Percentiles rank a stretch among this genome's conserved stretches.
Conservation (phyloP, 768 basidiomycete genomes). For the Macrolepiota dolichaula region DNA sequence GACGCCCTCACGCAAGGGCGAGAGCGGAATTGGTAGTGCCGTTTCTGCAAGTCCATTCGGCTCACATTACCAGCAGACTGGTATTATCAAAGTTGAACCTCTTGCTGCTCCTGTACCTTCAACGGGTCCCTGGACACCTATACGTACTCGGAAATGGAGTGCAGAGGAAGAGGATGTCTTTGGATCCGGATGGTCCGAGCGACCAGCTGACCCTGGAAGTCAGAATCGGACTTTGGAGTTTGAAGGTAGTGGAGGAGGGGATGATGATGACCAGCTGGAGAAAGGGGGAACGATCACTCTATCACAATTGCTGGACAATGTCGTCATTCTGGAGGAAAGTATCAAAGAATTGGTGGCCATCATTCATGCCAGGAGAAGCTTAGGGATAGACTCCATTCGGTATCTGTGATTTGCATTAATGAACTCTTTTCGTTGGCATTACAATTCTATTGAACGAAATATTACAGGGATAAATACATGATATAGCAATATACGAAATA, state of each 20-base stretch:
- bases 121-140: slow-evolving; percentile 63
- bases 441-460: not conserved
- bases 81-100: slow-evolving; percentile 66
- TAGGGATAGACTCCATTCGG: slow-evolving; percentile 81
- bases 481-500: not conserved
- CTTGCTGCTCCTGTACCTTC: slow-evolving; percentile 59
- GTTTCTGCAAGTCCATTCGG: slow-evolving; percentile 76
- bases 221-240: slow-evolving; percentile 7
- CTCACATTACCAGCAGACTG: slow-evolving; percentile 79
- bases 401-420: slow-evolving; percentile 48
- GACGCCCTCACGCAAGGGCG: slow-evolving; percentile 40
- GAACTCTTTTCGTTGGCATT: not conserved
- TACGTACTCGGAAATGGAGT: slow-evolving; percentile 47
- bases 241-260: slow-evolving; percentile 19
- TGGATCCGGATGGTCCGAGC: slow-evolving; percentile 44
- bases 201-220: not conserved
- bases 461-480: slow-evolving; percentile 1
- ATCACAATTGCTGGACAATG: slow-evolving; percentile 86
- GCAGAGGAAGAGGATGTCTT: slow-evolving; percentile 74
- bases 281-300: slow-evolving; percentile 56
- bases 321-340: slow-evolving; percentile 91
- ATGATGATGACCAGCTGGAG: slow-evolving; percentile 28
- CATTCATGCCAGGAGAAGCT: slow-evolving; percentile 74
- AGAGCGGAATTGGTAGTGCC: slow-evolving; percentile 10
- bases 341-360: slow-evolving; percentile 91